A percentile compares a stretch with the other conserved stretches of the same genome.
Evolutionary conservation across 371 early-diverging fungal genomes (phyloP).

Genomic region (Ordospora colligata): DNA sequence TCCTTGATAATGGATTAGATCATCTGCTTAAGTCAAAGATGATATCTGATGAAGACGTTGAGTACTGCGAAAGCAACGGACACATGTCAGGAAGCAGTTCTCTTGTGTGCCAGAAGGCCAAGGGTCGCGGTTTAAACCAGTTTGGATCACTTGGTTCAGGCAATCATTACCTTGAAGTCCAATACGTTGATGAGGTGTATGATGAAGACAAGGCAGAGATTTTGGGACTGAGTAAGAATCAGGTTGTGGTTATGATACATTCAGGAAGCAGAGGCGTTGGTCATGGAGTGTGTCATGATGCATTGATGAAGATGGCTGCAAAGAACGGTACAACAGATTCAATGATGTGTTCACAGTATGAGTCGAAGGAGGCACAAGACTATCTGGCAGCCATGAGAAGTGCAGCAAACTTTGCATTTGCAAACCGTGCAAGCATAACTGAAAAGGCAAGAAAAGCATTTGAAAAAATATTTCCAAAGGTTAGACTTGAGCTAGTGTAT

Average conservation of each 20-base stretch:
- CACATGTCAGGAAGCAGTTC: slow-evolving; percentile 20
- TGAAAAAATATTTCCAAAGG: slow-evolving; percentile 12
- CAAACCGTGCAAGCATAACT: slow-evolving; percentile 56
- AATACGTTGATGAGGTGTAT: slow-evolving; percentile 54
- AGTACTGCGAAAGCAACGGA: slow-evolving; percentile 53
- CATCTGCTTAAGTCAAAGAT: slow-evolving; percentile 31
- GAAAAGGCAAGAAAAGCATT: slow-evolving; percentile 39
- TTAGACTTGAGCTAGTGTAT: slow-evolving; percentile 45
- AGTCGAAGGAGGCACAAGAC: slow-evolving; percentile 31
- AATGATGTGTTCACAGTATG: slow-evolving; percentile 1
- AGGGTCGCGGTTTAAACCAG: slow-evolving; percentile 45
- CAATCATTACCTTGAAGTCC: slow-evolving; percentile 62
- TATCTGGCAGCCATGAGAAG: slow-evolving; percentile 47
- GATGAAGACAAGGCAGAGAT: slow-evolving; percentile 31
- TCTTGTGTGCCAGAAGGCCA: slow-evolving; percentile 47
- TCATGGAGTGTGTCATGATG: slow-evolving; percentile 39
- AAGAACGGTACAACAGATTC: background rate
- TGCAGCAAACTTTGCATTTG: slow-evolving; percentile 61
- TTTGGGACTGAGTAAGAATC: slow-evolving; percentile 41
- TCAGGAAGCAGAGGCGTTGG: slow-evolving; percentile 61
- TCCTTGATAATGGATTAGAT: slow-evolving; percentile 41
- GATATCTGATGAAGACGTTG: slow-evolving; percentile 34
- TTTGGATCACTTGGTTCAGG: slow-evolving; percentile 60
- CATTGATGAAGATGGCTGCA: slow-evolving; percentile 17
- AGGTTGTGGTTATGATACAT: slow-evolving; percentile 56